Base-by-base conservation (phyloP, 2,329 filamentous ascomycete genomes). In the Ophiocordyceps robertsii region DNA sequence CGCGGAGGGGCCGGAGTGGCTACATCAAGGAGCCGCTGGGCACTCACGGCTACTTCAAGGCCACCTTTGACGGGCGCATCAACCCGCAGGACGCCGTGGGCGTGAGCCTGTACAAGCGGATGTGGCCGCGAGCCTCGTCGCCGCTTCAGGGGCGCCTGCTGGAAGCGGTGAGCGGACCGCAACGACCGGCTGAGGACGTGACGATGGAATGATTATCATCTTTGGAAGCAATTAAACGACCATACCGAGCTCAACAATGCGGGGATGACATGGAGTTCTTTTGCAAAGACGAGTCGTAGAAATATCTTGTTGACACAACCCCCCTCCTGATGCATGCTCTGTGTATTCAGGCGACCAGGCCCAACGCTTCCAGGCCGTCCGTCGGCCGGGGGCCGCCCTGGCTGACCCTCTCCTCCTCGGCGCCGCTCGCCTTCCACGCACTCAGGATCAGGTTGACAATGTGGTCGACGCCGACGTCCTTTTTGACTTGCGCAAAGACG, bases 31-130 rank as follows among this genome's bases (percentile, higher is more conserved):
- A 98, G 69, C 75, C 82, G 44, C 67, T 98, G 40, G 92, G 92
- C 53, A 98, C 92, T 31, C 92, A 98, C 63, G 92, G 92, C n/a
- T 98, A 98, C 68, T 96, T 96, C 75, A 98, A 98, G 72, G 92
- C 92, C 12, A 95, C 84, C 2, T 98, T 98, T 66, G 93, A 98
- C 60, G 87, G 82, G 12, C 85, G 84, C 59, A 90, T 98, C 61
- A 96, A 95, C 62, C 89, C 92, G 1, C 85, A 95, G 65, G 92
- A 98, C 65, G 81, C 88, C 3, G 80, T 98, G 38, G 92, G 86
- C 40, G 84, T 96, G 48, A 94, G 86, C 64, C 59, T 92, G 56
- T 92, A 90, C 59, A 92, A 92, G 73, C 69, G 84, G 19, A 79
- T 90, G 46, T 92, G 82, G 73, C 92, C 92, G 8, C 72, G 89